Conservation (phyloP, 345 rosid genomes). For the Crucihimalaya himalaica region DNA sequence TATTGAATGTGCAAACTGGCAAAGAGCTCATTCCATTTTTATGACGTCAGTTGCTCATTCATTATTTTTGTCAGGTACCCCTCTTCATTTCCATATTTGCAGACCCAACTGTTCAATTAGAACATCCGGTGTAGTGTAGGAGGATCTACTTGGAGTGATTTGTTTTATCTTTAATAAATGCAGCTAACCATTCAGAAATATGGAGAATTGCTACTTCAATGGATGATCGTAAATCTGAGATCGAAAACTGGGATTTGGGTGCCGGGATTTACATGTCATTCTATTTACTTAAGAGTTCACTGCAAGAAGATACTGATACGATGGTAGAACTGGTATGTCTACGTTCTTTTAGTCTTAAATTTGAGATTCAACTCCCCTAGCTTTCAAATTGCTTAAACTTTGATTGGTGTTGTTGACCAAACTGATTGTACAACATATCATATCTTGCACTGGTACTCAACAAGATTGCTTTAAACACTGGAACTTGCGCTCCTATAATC, state of each 20-base stretch:
- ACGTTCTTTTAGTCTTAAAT: conserved; percentile 5
- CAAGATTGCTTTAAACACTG: not conserved
- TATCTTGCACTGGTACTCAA: not conserved
- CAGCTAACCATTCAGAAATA: conserved; percentile 73
- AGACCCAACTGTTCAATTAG: not conserved
- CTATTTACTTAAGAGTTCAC: conserved; percentile 66
- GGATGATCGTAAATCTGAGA: conserved; percentile 92
- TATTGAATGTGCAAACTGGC: conserved; percentile 86
- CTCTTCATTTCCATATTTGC: conserved; percentile 24
- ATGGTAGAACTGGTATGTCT: conserved; percentile 61
- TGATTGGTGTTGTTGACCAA: conserved; percentile 5
- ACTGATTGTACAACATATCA: not conserved
- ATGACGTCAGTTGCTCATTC: conserved; percentile 72
- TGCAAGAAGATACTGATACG: conserved; percentile 53
- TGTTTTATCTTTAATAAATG: conserved; percentile 32
- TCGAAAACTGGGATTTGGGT: conserved; percentile 96
- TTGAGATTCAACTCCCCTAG: not conserved
- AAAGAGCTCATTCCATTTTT: conserved; percentile 83
- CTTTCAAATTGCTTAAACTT: conserved; percentile 5
- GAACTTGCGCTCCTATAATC: not conserved
- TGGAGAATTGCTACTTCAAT: conserved; percentile 77
- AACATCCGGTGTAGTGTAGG: conserved; percentile 5
- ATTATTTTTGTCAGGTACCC: conserved; percentile 74
- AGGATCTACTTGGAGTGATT: conserved; percentile 13
- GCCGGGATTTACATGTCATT: conserved; percentile 83